Evolutionary conservation across 495 filamentous ascomycete genomes (phyloP).

Genomic region (Aspergillus biplanus): DNA sequence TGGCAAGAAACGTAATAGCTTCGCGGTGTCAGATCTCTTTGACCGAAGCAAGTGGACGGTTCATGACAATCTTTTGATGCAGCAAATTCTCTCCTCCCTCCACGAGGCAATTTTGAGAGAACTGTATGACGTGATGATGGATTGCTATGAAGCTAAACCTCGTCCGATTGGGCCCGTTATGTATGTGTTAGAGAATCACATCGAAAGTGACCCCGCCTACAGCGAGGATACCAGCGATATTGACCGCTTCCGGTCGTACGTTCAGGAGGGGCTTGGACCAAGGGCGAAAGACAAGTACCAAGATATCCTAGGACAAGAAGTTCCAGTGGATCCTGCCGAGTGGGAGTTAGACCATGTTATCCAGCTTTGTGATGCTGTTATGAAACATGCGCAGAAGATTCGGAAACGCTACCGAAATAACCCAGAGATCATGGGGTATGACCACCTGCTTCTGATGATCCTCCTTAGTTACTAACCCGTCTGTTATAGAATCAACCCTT

Average conservation of each 20-base stretch:
- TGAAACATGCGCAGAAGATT: constrained; percentile 80
- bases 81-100: constrained; percentile 70
- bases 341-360: constrained; percentile 90
- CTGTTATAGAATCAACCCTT: constrained; percentile 66
- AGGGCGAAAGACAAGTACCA: constrained; percentile 77
- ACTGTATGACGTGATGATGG: constrained; percentile 81
- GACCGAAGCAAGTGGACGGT: constrained; percentile 78
- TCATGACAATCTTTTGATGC: constrained; percentile 74
- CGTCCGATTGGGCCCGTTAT: constrained; percentile 80
- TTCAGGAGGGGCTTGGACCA: constrained; percentile 71
- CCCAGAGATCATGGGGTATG: constrained; percentile 82
- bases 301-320: constrained; percentile 67
- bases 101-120: constrained; percentile 86
- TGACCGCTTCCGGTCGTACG: constrained; percentile 66
- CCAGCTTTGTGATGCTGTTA: constrained; percentile 81
- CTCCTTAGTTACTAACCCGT: constrained; percentile 28
- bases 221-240: constrained; percentile 67
- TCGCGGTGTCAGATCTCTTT: constrained; percentile 49
- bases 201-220: constrained; percentile 78
- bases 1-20: constrained; percentile 54
- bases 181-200: constrained; percentile 81
- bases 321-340: constrained; percentile 73
- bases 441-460: constrained; percentile 13
- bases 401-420: constrained; percentile 90
- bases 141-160: constrained; percentile 84